Evolutionary conservation across 2,329 filamentous ascomycete genomes (phyloP), one percentile per base, ranked within the genome.

Genomic region (Aspergillus sclerotialis): DNA sequence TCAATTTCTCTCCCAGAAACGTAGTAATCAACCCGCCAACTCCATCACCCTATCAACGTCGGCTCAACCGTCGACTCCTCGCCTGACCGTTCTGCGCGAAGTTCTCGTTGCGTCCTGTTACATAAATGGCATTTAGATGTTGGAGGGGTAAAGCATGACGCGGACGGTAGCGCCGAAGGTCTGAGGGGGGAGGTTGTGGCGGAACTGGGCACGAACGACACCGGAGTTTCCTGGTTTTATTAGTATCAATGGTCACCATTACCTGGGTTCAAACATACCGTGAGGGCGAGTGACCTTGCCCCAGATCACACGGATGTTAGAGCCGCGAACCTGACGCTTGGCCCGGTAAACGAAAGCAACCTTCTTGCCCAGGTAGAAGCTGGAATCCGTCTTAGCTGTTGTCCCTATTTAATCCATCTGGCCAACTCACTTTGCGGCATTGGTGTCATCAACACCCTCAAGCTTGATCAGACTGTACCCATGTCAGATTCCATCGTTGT

Each of bases 301-400:
- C 88, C 89, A 96, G 76, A 96, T 95, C 58, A 96, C 84, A 65
- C 90, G 82, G 74, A 96, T 93, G 83, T 96, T 96, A 69, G 88
- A 90, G 67, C 92, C 92, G 62, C 90, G 85, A 64, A 94, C 78
- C 77, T 94, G 87, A 73, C 82, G 89, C 72, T 86, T 82, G 58
- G 82, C 90, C 65, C 89, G 87, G 80, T 96, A 98, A 72, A 98
- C 88, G 72, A 88, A 98, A 68, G 92, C 92, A 68, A 96, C 81
- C 76, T 89, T 89, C 84, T 98, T 98, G 74, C 92, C 92, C 53
- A 87, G 76, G 77, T 98, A 98, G 84, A 95, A 95, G 73, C 67
- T 72, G 46, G 25, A 32, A 37, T 35, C 36, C 34, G 38, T 43
- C 43, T 53, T 53, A 54, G 51, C 39, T 38, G 38, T 19, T 31